A percentile compares a stretch with the other conserved stretches of the same genome.
Evolutionary conservation across 768 basidiomycete genomes (phyloP).

Genomic region (Vararia minispora): DNA sequence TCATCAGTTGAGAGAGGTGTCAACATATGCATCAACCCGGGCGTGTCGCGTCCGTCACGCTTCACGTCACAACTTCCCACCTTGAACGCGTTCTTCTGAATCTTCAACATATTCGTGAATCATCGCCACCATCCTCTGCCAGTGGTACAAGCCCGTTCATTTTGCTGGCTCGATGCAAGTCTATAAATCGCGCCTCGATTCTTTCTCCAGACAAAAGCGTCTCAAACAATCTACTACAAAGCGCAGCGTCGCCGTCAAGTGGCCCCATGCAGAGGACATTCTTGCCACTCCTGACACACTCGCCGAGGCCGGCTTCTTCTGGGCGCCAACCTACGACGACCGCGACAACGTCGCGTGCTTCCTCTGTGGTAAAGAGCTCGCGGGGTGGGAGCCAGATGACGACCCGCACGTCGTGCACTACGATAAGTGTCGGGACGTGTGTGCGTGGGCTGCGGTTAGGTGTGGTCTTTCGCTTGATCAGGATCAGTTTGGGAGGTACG

Average conservation of each 20-base stretch:
- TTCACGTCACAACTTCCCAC: no score
- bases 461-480: constrained; percentile 57
- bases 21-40: no score
- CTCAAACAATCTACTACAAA: constrained; percentile 40
- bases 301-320: constrained; percentile 88
- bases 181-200: constrained; percentile 37
- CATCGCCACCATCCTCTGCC: no score
- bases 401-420: constrained; percentile 83
- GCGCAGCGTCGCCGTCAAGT: constrained; percentile 41
- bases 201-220: constrained; percentile 55
- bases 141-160: no score
- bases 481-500: constrained; percentile 46
- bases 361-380: constrained; percentile 70
- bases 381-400: constrained; percentile 77
- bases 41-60: constrained; percentile 6
- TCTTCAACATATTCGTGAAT: no score
- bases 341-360: constrained; percentile 77
- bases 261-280: constrained; percentile 64
- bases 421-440: constrained; percentile 49
- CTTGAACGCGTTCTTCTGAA: no score
- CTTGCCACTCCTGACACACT: constrained; percentile 63
- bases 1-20: no score
- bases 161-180: constrained; percentile 6
- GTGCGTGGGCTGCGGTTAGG: constrained; percentile 74
- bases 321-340: constrained; percentile 53